Evolutionary conservation across 176 grass and related monocot species (phyloP).

Genomic region (Musa schizocarpa): DNA sequence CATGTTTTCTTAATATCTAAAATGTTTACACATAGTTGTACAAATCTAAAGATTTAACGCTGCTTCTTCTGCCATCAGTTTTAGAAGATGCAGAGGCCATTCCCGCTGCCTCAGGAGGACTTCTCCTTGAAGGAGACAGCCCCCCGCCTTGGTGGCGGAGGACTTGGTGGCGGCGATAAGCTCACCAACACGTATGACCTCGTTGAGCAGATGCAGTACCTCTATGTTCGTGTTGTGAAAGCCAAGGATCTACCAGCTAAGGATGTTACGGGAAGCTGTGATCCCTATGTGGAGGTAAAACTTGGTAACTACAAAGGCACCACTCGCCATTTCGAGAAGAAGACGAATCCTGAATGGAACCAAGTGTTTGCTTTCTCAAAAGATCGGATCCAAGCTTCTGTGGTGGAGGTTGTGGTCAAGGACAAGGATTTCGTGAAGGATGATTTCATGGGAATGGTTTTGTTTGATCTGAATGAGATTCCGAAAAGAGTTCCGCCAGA

Average conservation of each 20-base stretch:
- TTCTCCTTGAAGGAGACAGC: conserved; percentile 17
- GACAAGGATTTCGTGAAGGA: conserved; percentile 47
- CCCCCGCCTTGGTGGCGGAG: background rate
- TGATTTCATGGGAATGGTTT: conserved; percentile 41
- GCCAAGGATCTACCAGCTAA: conserved; percentile 44
- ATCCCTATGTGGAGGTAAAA: conserved; percentile 39
- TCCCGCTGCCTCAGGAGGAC: conserved; percentile 2
- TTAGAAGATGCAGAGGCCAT: conserved; percentile 10
- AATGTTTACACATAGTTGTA: too few species aligned
- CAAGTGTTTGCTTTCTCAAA: conserved; percentile 58
- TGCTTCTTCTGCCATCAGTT: background rate
- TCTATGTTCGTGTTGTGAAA: conserved; percentile 54
- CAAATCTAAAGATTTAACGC: background rate
- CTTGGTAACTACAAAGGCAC: conserved; percentile 57
- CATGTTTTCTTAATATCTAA: too few species aligned
- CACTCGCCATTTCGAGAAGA: conserved; percentile 43
- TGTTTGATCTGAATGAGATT: conserved; percentile 47
- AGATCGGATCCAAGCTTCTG: conserved; percentile 35
- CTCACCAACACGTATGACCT: conserved; percentile 43
- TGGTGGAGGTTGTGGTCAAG: conserved; percentile 39
- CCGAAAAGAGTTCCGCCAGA: conserved; percentile 60
- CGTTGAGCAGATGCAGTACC: conserved; percentile 52
- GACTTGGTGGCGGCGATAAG: conserved; percentile 28
- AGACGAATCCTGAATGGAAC: conserved; percentile 43
- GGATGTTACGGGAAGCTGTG: conserved; percentile 41